Base-by-base conservation (phyloP, 108 stramenopile species). In the Nitzschia sp. region DNA sequence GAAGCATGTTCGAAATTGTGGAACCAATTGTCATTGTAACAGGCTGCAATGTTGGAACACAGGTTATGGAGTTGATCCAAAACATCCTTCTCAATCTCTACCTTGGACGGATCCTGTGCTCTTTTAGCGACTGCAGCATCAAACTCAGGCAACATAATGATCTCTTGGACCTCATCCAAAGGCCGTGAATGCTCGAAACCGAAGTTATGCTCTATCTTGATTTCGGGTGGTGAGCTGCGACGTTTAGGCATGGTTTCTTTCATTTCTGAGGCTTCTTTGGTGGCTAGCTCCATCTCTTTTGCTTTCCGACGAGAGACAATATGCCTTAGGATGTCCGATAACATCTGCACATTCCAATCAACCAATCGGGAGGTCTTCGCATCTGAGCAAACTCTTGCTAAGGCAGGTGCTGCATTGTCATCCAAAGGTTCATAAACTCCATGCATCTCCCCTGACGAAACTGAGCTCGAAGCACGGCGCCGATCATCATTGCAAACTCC, bases 291-390 rank as follows among this genome's bases (percentile, higher is more conserved):
- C 53, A 24, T 54, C 3, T 24, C 53, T 24, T 24, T 24, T 3
- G 29, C 65, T n/a, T 10, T 39, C 44, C 65, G 51, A 10, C 22
- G 20, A 10, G 67, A 55, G 8, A 57, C n/a, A 10, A 68, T 57
- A 15, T 57, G 42, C 25, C 57, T 20, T 6, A 68, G 55, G 1
- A 68, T 10, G 40, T 15, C 14, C 8, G 5, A 44, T 41, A 68
- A 22, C 14, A 57, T 15, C 9, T 68, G 39, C 10, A 68, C 67
- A 57, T 68, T 68, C 67, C 67, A 68, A 2, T 68, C 56, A 2
- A 68, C 67, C 67, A 68, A 43, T 7, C 67, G 54, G 19, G 41
- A 17, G 12, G 19, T 65, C 11, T 65, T 65, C 7, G 12, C 12
- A 17, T 38, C 38, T 6, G 17, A 3, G 46, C 29, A 34, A 3